These are phyloP conservation scores for Hirschioporus abietinus DNA, from an alignment of 768 basidiomycete species.

Conservation along the genomic window DNA sequence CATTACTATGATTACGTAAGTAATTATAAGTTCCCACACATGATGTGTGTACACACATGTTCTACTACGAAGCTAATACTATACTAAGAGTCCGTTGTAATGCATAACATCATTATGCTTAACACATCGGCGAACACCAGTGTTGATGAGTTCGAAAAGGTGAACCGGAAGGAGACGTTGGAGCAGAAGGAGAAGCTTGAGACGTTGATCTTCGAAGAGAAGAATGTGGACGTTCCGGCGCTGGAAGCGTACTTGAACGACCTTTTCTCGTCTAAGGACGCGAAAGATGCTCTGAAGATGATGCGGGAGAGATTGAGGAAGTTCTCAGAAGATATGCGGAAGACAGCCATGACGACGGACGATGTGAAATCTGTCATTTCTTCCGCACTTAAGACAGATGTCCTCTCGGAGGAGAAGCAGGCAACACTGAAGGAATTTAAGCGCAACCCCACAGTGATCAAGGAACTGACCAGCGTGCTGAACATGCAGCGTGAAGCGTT, in stretches of 20 bases:
- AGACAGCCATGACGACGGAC: constrained; percentile 18
- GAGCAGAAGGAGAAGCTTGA: constrained; percentile 33
- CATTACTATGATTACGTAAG: too few species aligned
- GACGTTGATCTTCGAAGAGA: constrained; percentile 36
- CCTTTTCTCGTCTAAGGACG: constrained; percentile 32
- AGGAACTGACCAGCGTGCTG: constrained; percentile 39
- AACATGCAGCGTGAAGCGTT: constrained; percentile 40
- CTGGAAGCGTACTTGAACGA: constrained; percentile 31
- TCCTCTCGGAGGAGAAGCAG: constrained; percentile 36
- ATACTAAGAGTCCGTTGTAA: too few species aligned
- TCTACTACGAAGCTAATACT: too few species aligned
- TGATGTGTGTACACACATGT: too few species aligned
- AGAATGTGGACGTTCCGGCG: constrained; percentile 27
- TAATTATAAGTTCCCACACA: too few species aligned
- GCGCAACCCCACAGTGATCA: constrained; percentile 32
- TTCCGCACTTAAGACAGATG: constrained; percentile 30
- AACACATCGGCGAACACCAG: not conserved
- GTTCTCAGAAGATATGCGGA: constrained; percentile 25
- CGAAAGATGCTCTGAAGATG: constrained; percentile 23
- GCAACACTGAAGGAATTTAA: constrained; percentile 37
- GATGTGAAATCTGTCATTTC: constrained; percentile 30
- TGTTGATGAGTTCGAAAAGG: constrained; percentile 3
- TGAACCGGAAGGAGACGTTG: constrained; percentile 7
- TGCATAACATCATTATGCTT: too few species aligned
- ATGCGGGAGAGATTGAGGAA: constrained; percentile 26